phyloP scores from a whole-genome alignment of 768 basidiomycete species.

The Mycena albidolilacea region DNA sequence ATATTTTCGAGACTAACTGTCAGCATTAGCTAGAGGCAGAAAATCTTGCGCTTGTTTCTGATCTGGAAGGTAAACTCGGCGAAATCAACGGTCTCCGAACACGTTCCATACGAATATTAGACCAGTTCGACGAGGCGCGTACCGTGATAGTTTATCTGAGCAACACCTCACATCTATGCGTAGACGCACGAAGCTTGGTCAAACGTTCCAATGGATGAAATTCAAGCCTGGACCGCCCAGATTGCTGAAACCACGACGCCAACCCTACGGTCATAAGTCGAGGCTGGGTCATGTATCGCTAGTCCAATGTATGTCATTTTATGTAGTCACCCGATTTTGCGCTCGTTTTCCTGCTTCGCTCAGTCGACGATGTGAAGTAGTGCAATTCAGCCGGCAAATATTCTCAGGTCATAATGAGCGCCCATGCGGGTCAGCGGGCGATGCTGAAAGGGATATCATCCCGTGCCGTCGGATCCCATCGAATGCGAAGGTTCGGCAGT shows the following conservation, averaged over 20 bases:
- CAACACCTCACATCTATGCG: constrained; percentile 10
- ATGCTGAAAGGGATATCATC: no score
- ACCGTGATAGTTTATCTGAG: not conserved
- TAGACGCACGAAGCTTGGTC: constrained; percentile 68
- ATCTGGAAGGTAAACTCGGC: constrained; percentile 64
- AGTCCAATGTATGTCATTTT: not conserved
- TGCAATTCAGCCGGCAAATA: no score
- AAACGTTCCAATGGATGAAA: constrained; percentile 73
- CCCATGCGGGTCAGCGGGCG: no score
- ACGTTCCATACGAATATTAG: constrained; percentile 62
- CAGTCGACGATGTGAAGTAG: no score
- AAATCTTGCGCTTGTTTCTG: constrained; percentile 52
- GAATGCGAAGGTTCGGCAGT: no score
- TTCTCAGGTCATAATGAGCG: no score
- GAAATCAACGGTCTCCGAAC: constrained; percentile 63
- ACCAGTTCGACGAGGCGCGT: constrained; percentile 68
- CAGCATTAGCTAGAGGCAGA: constrained; percentile 68
- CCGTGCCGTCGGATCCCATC: no score
- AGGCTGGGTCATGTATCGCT: not conserved
- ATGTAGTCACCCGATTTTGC: not conserved
- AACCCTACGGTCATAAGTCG: constrained; percentile 29
- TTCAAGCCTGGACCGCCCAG: constrained; percentile 71
- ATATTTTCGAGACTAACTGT: not conserved
- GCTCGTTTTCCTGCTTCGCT: no score
- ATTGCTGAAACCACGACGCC: constrained; percentile 58